These are phyloP conservation scores for Diaporthe ampelina DNA, from an alignment of 2,329 filamentous ascomycete genomes.

Conservation along the genomic window DNA sequence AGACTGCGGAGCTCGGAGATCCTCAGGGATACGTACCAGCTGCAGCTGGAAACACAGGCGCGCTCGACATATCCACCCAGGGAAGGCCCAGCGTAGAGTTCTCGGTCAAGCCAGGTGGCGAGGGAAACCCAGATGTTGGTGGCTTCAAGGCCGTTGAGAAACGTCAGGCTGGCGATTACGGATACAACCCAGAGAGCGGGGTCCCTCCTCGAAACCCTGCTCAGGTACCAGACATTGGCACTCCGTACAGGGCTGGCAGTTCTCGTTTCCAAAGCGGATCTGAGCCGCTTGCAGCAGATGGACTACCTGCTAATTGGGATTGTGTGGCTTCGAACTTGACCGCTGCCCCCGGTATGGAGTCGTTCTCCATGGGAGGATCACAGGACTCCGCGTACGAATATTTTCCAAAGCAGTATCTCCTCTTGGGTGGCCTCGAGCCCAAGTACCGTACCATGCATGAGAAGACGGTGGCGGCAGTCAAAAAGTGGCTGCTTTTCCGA, in stretches of 20 bases:
- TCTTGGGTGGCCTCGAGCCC: slow-evolving; percentile 80
- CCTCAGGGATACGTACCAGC: slow-evolving; percentile 50
- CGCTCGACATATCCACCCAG: slow-evolving; percentile 17
- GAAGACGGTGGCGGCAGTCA: slow-evolving; percentile 75
- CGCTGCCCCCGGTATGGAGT: slow-evolving; percentile 59
- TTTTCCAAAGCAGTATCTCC: slow-evolving; percentile 78
- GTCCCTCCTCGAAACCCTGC: not conserved
- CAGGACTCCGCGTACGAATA: slow-evolving; percentile 82
- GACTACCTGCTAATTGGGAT: slow-evolving; percentile 55
- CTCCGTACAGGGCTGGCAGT: slow-evolving; percentile 1
- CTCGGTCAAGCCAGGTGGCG: slow-evolving; percentile 46
- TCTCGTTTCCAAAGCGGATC: not conserved
- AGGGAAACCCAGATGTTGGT: slow-evolving; percentile 44
- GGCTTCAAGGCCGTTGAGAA: slow-evolving; percentile 38
- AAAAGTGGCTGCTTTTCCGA: slow-evolving; percentile 81
- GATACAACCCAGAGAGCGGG: not conserved
- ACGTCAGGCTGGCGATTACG: not conserved
- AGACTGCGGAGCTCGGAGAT: slow-evolving; percentile 46
- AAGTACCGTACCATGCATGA: slow-evolving; percentile 83
- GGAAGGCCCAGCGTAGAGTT: slow-evolving; percentile 47
- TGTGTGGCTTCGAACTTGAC: slow-evolving; percentile 74
- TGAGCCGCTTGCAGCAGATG: slow-evolving; percentile 52
- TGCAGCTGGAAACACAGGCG: slow-evolving; percentile 30
- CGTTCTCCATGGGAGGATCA: slow-evolving; percentile 73
- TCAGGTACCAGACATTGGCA: not conserved